Base-by-base conservation (phyloP, 148 eudicot genomes). In the Beta vulgaris region DNA sequence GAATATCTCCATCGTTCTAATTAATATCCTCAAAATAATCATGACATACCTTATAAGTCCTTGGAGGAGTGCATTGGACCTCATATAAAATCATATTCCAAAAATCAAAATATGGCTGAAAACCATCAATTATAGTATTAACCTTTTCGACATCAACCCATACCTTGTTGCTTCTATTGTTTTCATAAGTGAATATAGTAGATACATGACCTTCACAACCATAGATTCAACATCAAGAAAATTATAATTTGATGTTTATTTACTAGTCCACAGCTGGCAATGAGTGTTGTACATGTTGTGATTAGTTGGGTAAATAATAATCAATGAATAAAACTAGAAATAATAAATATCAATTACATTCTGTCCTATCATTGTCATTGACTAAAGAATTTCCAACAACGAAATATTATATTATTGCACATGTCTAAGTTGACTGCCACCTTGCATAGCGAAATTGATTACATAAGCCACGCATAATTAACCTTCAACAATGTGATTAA, bases 221-320 rank as follows among this genome's bases (percentile, higher is more conserved):
- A n/a, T n/a, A n/a, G n/a, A n/a, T n/a, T n/a, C n/a, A n/a, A n/a
- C n/a, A n/a, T n/a, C n/a, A n/a, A n/a, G 26, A 54, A 23, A 6
- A 19, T 54, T 54, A 54, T 23, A 0, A 51, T 46, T 46, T 54
- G 3, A 4, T 60, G 2, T 35, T 19, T 36, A 36, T 34, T 0
- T 31, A 21, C 48, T 39, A 26, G 28, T 54, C 59, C 28, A 67
- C 71, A 67, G 71, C 71, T 67, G 53, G 48, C 53, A 12, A 67
- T 25, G 34, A 67, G 70, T 67, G 71, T 42, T 26, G 34, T 36
- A 66, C 69, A 66, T 66, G 69, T 66, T 65, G 69, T 18, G 39
- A 61, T 23, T 61, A 61, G 4, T 29, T 31, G 37, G 26, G 65
- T 29, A 61, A 32, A 58, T 21, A 66, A 23, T 61, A 1, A 61